These are phyloP conservation scores for Tubosaeta sp. DNA, from an alignment of 768 basidiomycete genomes.

Conservation along the genomic window DNA sequence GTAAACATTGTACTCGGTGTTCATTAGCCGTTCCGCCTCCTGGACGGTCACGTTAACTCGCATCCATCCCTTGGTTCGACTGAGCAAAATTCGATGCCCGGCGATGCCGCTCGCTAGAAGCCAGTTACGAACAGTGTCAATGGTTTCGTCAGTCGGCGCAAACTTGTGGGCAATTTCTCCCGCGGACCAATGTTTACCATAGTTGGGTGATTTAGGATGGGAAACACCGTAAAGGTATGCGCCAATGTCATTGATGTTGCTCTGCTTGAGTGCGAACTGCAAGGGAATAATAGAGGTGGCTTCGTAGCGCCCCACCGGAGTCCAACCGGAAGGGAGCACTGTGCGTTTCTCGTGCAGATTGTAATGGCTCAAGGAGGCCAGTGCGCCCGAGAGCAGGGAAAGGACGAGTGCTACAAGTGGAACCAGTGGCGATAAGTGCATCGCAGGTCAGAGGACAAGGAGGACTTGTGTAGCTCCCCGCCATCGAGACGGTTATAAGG, in stretches of 20 bases:
- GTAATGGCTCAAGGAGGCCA: conserved; percentile 15
- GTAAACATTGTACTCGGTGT: conserved; percentile 32
- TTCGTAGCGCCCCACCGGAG: conserved; percentile 32
- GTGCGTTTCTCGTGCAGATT: conserved; percentile 39
- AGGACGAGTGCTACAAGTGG: conserved; percentile 2
- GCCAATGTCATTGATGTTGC: conserved; percentile 25
- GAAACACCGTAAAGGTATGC: conserved; percentile 24
- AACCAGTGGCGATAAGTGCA: too few relatives aligned
- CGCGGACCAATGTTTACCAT: conserved; percentile 29
- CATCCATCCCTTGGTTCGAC: conserved; percentile 23
- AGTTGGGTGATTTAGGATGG: conserved; percentile 31
- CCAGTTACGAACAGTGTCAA: conserved; percentile 25
- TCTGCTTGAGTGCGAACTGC: conserved; percentile 31
- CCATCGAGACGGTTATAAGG: too few relatives aligned
- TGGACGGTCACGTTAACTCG: conserved; percentile 23
- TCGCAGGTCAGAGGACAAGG: too few relatives aligned
- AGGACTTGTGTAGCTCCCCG: too few relatives aligned
- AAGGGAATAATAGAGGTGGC: conserved; percentile 26
- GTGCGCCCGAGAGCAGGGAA: conserved; percentile 10
- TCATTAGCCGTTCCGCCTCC: conserved; percentile 32
- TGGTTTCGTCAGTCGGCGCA: conserved; percentile 21
- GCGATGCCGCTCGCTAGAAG: conserved; percentile 21
- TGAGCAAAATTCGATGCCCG: conserved; percentile 14
- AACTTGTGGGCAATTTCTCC: conserved; percentile 24
- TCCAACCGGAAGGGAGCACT: conserved; percentile 34